Evolutionary conservation across 1,139 yeast genomes (phyloP).

Genomic region (Yamadazyma songkhlaensis): DNA sequence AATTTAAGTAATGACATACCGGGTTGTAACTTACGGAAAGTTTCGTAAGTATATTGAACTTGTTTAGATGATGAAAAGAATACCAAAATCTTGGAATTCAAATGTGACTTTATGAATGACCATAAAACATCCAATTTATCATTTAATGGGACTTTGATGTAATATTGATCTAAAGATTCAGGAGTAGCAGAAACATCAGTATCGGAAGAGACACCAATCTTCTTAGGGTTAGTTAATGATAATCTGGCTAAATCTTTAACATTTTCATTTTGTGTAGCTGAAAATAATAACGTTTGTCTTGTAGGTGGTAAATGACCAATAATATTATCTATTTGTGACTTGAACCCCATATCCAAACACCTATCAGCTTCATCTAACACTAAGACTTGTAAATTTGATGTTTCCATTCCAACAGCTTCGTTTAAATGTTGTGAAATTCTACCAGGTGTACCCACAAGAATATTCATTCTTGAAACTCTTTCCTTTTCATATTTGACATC

Average conservation of each 20-base stretch:
- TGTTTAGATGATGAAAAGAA: constrained; percentile 92
- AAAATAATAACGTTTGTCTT: constrained; percentile 84
- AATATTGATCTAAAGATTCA: constrained; percentile 78
- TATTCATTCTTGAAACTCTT: constrained; percentile 78
- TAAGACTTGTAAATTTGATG: constrained; percentile 73
- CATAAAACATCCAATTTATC: constrained; percentile 85
- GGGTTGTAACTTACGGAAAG: constrained; percentile 89
- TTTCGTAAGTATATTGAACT: constrained; percentile 89
- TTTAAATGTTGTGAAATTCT: constrained; percentile 92
- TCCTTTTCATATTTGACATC: constrained; percentile 87
- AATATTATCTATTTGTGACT: constrained; percentile 82
- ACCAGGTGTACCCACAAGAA: constrained; percentile 95
- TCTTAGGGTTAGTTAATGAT: constrained; percentile 75
- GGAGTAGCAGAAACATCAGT: constrained; percentile 66
- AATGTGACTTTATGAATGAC: constrained; percentile 87
- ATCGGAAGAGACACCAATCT: constrained; percentile 61
- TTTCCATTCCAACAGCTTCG: constrained; percentile 83
- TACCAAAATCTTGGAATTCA: constrained; percentile 80
- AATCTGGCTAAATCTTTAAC: constrained; percentile 86
- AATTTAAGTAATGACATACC: constrained; percentile 90
- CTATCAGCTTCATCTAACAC: constrained; percentile 97
- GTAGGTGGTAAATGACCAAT: constrained; percentile 77
- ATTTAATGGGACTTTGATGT: constrained; percentile 64
- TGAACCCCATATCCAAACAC: constrained; percentile 95
- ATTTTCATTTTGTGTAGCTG: constrained; percentile 92